Evolutionary conservation across 1,284 basidiomycete genomes (phyloP), one percentile per base, ranked within the genome.

Genomic region (Marasmius tenuissimus): DNA sequence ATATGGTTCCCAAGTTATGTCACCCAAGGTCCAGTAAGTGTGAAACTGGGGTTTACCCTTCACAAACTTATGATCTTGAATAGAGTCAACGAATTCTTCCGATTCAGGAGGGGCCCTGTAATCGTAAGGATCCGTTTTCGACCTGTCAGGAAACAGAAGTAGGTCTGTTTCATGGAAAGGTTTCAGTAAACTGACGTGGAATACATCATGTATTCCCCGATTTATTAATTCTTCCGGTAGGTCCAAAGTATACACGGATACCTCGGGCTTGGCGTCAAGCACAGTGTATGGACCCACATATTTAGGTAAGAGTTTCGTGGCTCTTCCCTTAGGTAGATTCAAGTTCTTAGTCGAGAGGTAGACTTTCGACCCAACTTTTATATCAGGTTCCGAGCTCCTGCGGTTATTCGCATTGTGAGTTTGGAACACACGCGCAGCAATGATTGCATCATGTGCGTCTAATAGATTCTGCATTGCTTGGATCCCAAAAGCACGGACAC

Each of bases 271-370:
- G 35, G 69, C 70, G 9, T 64, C 18, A 0, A 65, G 12, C 18
- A 78, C 66, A 5, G 63, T 54, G 57, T 71, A 76, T 0, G 72
- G 75, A 2, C 76, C 74, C 34, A 75, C 67, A 60, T 61, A 76
- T 51, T 70, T 70, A 0, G 73, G 75, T 1, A 64, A 39, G 0
- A 76, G 62, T 60, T 76, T 77, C 0, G 57, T 16, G 1, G 69
- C 67, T 1, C 66, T 45, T 2, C 67, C 69, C 53, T 75, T 75
- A 0, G 68, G 73, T 8, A 78, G 52, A 3, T 60, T 61, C 4
- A 76, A 62, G 48, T 76, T 73, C 54, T 69, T 64, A 0, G 69
- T 74, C 0, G 69, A 72, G 9, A 76, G 40, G 51, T 74, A 49
- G 3, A 49, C 48, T 6, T 49, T 49, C 1, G 48, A 5, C 6